Conservation (phyloP, 352 stramenopile species). For the Globisporangium iwayamae region DNA sequence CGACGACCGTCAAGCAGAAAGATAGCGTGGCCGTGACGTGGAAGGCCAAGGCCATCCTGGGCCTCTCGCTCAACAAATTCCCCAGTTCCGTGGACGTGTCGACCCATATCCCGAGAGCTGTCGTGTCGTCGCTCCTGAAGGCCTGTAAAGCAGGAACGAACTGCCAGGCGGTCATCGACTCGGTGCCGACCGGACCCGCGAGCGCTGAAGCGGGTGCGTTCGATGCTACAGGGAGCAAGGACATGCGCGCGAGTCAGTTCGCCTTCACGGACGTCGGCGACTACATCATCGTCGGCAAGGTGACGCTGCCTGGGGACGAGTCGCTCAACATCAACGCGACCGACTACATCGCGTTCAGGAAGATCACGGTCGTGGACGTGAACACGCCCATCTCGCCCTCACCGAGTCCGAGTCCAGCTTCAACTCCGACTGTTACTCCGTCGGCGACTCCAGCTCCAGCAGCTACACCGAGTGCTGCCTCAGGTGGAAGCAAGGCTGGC, state of each 20-base stretch:
- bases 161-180: constrained; percentile 47
- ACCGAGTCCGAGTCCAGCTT: constrained; percentile 12
- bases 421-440: constrained; percentile 5
- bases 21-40: constrained; percentile 55
- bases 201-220: constrained; percentile 38
- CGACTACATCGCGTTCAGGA: constrained; percentile 70
- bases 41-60: constrained; percentile 30
- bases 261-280: constrained; percentile 45
- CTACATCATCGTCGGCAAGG: constrained; percentile 63
- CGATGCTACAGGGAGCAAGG: constrained; percentile 35
- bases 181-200: constrained; percentile 30
- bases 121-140: constrained; percentile 44
- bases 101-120: constrained; percentile 29
- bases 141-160: constrained; percentile 65
- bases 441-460: constrained; percentile 15
- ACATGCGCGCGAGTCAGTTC: constrained; percentile 46
- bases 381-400: constrained; percentile 32
- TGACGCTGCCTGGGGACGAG: constrained; percentile 44
- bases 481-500: not conserved
- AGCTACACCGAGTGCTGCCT: constrained; percentile 9
- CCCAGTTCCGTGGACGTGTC: constrained; percentile 50
- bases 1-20: constrained; percentile 43
- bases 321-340: constrained; percentile 41
- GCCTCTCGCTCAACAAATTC: constrained; percentile 51
- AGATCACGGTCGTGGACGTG: constrained; percentile 55